Percentiles rank a stretch among this genome's conserved stretches.
Conservation (phyloP, 2,329 filamentous ascomycete genomes). For the Onygenales sp. region DNA sequence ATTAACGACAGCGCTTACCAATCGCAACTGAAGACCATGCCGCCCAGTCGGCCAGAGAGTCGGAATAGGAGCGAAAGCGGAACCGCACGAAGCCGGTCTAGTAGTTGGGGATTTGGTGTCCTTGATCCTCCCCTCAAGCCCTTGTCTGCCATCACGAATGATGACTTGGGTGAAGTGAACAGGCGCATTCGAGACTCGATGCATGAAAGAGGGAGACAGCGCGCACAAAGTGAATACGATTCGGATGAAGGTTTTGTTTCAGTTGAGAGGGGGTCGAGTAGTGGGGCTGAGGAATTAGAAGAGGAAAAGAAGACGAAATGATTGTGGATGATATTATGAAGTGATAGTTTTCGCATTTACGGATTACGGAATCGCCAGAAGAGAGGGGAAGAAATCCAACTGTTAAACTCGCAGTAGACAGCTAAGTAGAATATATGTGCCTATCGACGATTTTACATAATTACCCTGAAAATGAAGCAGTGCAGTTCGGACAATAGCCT, state of each 20-base stretch:
- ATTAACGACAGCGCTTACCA: conserved; percentile 16
- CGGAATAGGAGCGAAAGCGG: conserved; percentile 5
- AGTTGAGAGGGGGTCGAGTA: neutral
- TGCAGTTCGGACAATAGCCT: too few species aligned
- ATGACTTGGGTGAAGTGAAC: conserved; percentile 5
- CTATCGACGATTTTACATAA: too few species aligned
- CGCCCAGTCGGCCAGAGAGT: conserved; percentile 4
- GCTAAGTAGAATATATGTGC: too few species aligned
- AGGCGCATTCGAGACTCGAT: conserved; percentile 68
- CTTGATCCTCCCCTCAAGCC: conserved; percentile 3
- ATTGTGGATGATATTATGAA: neutral
- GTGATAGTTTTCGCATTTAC: neutral
- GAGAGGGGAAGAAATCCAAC: too few species aligned
- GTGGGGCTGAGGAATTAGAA: neutral
- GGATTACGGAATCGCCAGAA: neutral
- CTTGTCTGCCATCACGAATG: conserved; percentile 1
- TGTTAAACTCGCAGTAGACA: too few species aligned
- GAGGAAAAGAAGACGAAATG: conserved; percentile 4
- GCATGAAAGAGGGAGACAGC: conserved; percentile 52
- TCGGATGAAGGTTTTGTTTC: conserved; percentile 3
- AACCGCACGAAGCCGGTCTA: conserved; percentile 1
- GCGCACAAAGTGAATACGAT: conserved; percentile 27
- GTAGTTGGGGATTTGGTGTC: neutral
- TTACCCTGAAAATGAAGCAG: too few species aligned
- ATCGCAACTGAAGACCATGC: conserved; percentile 10